phyloP scores from a whole-genome alignment of 768 basidiomycete genomes.

The Daedaleopsis sinensis region DNA sequence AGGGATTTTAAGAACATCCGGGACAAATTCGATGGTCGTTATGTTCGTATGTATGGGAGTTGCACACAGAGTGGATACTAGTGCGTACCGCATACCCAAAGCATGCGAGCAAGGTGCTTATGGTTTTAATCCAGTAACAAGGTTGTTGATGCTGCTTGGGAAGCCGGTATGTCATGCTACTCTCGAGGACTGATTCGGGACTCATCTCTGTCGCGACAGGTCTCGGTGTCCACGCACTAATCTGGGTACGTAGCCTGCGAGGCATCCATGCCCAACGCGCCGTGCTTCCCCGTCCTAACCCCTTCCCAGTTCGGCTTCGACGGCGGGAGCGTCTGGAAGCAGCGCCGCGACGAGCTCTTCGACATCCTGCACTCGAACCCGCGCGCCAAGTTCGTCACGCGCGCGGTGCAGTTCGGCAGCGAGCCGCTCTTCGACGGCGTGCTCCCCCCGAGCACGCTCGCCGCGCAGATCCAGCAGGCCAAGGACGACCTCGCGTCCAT shows the following conservation, averaged over 20 bases:
- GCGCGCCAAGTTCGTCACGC: conserved; percentile 28
- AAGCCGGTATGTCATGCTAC: conserved; percentile 30
- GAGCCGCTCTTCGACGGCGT: conserved; percentile 30
- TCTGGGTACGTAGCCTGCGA: conserved; percentile 55
- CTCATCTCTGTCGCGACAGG: conserved; percentile 23
- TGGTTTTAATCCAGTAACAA: conserved; percentile 45
- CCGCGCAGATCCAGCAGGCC: conserved; percentile 23
- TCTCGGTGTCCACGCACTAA: conserved; percentile 73
- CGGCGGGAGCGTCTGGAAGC: conserved; percentile 25
- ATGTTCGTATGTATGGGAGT: conserved; percentile 54
- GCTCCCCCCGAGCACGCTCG: conserved; percentile 21
- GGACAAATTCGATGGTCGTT: conserved; percentile 60
- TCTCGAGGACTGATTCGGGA: background rate
- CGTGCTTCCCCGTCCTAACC: background rate
- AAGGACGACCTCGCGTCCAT: conserved; percentile 26
- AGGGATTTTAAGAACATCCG: conserved; percentile 64
- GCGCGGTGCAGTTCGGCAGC: conserved; percentile 30
- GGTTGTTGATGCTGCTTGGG: conserved; percentile 70
- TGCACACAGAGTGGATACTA: conserved; percentile 41
- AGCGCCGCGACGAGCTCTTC: conserved; percentile 29
- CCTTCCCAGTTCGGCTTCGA: conserved; percentile 33
- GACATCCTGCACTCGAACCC: conserved; percentile 31
- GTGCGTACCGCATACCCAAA: conserved; percentile 25
- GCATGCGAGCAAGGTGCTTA: background rate
- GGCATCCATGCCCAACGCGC: background rate